phyloP scores from a whole-genome alignment of 2,329 filamentous ascomycete species.

The Colletotrichum sp. region DNA sequence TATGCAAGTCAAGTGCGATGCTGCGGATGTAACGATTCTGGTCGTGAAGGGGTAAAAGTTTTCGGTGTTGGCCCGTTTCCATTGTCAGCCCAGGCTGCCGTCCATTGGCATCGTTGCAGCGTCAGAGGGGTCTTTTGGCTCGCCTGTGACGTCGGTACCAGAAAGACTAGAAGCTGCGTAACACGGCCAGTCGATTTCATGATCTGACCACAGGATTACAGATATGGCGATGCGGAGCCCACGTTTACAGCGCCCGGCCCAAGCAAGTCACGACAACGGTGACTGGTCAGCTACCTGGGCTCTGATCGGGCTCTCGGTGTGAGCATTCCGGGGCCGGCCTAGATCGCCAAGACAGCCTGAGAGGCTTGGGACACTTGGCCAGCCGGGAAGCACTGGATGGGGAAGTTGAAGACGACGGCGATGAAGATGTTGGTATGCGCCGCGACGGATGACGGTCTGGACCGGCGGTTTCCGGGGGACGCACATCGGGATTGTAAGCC shows the following conservation, averaged over 20 bases:
- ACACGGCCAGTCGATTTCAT: not conserved
- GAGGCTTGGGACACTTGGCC: not conserved
- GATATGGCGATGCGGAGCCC: not conserved
- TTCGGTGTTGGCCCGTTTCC: not conserved
- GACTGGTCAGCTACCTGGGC: not conserved
- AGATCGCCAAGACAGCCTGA: not conserved
- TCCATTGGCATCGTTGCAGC: not conserved
- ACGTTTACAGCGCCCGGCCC: not conserved
- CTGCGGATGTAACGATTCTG: not conserved
- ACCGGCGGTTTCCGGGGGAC: not conserved
- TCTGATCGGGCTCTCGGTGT: not conserved
- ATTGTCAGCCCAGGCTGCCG: not conserved
- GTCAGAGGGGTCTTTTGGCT: not conserved
- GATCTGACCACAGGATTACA: constrained; percentile 6
- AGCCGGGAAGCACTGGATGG: not conserved
- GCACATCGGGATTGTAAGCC: not conserved
- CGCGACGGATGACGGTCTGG: not conserved
- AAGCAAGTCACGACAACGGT: not conserved
- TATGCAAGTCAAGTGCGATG: not conserved
- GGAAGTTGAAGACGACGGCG: not conserved
- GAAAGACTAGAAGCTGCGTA: not conserved
- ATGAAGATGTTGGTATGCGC: not conserved
- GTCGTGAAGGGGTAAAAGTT: not conserved
- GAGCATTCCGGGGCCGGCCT: not conserved
- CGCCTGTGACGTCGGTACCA: constrained; percentile 8